phyloP scores from a whole-genome alignment of 306 rosid species.

The Cicer pinnatifidum region DNA sequence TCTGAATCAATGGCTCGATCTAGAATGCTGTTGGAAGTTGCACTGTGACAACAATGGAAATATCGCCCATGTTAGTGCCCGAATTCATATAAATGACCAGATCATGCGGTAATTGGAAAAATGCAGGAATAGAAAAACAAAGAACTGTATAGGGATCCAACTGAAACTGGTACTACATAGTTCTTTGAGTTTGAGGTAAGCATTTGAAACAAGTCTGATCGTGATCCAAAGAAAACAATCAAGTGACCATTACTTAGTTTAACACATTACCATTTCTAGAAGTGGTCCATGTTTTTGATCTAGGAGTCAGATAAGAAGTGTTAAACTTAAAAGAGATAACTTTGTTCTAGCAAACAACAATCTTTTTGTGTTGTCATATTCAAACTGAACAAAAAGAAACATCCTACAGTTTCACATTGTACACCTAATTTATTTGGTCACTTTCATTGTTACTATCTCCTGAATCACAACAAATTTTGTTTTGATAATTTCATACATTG shows the following conservation, averaged over 20 bases:
- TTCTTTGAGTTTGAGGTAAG: not conserved
- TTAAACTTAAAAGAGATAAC: conserved; percentile 13
- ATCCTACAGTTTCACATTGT: conserved; percentile 7
- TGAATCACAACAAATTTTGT: conserved; percentile 1
- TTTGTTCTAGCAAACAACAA: not conserved
- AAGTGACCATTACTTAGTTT: not conserved
- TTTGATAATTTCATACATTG: conserved; percentile 10
- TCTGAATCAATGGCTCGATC: conserved; percentile 98
- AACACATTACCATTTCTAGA: not conserved
- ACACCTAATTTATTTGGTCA: not conserved
- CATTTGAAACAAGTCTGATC: not conserved
- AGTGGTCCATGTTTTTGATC: conserved; percentile 1
- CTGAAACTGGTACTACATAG: not conserved
- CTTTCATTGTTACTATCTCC: conserved; percentile 13
- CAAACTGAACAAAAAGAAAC: conserved; percentile 14
- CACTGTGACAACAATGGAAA: conserved; percentile 60
- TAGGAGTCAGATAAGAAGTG: conserved; percentile 5
- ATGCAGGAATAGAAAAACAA: not conserved
- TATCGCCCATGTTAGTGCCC: conserved; percentile 52
- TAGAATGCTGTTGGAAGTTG: conserved; percentile 96
- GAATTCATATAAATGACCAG: conserved; percentile 15
- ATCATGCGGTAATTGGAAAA: conserved; percentile 1
- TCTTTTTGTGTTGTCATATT: conserved; percentile 8
- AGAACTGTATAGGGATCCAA: not conserved
- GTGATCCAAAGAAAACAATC: not conserved